Evolutionary conservation across 2,329 filamentous ascomycete genomes (phyloP), one percentile per base, ranked within the genome.

Genomic region (Fusarium hostae): DNA sequence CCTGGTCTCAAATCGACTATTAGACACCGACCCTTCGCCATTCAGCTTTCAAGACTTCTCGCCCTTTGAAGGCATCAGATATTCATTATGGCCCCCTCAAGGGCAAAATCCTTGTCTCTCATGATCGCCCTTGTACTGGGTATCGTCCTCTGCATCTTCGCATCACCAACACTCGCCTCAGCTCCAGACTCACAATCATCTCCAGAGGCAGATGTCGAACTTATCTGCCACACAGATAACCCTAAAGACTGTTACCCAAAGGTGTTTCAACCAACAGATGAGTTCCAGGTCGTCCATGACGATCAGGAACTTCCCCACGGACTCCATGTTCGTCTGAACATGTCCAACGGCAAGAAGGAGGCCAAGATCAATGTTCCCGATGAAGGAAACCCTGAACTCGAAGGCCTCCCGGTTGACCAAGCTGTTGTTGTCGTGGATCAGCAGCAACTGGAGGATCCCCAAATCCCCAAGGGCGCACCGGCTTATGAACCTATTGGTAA

Each of bases 301-400:
- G 91, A 91, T 72, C 91, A 93, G 78, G 86, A 91, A 40, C 77
- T 93, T 6, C 90, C 91, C 2, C 80, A 84, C 0, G 91, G 91
- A 9, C 84, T 93, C 8, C 91, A 93, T 77, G 85, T 92, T 56
- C 87, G 90, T 41, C 80, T 93, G 59, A 88, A 93, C 76, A 84
- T 93, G 50, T 84, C 85, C 72, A 90, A 89, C 0, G 90, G 91
- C 26, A 74, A 84, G 71, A 90, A 89, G 72, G 89, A 92, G 77
- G 91, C 90, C 71, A 90, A 91, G 76, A 83, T 92, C 68, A 88
- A 92, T 78, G 84, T 90, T 22, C 88, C 88, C 1, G 82, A 82
- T 16, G 88, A 90, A 70, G 76, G 79, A 22, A 81, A 84, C 54
- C 78, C 84, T 20, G 81, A 81, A 1, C 80, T 88, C 1, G 83